Evolutionary conservation across 1,139 yeast species (phyloP), one percentile per base, ranked within the genome.

Genomic region (Zygotorulaspora mrakii): DNA sequence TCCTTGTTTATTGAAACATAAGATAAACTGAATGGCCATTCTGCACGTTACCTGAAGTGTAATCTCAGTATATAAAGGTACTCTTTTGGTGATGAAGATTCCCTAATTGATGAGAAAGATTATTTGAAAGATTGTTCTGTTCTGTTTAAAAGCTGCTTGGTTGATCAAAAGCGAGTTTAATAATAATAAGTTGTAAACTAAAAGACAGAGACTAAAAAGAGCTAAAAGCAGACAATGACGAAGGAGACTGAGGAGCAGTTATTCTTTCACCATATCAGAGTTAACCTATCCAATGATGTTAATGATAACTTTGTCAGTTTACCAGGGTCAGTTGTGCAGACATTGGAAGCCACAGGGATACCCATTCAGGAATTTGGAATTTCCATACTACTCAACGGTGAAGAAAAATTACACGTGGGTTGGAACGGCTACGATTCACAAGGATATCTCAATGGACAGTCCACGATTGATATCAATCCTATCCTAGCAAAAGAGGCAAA

Each of bases 1-100:
- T n/a, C 98, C 97, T 64, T 88, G 96, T 47, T 95, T 74, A 61
- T 89, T 91, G 58, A 89, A 79, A 35, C 91, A 82, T 33, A 89
- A 64, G 35, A 89, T 70, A 63, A 79, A 89, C 53, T 86, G 89
- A 25, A 86, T 73, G 11, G 85, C 74, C 95, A 86, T 21, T n/a
- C n/a, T n/a, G n/a, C n/a, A n/a, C n/a, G n/a, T n/a, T n/a, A n/a
- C n/a, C n/a, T n/a, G n/a, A n/a, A n/a, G n/a, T n/a, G n/a, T n/a
- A n/a, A n/a, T n/a, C n/a, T n/a, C n/a, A n/a, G n/a, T n/a, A n/a
- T n/a, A n/a, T n/a, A n/a, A n/a, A n/a, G n/a, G n/a, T n/a, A n/a
- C n/a, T n/a, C n/a, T n/a, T n/a, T n/a, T n/a, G n/a, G n/a, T n/a
- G n/a, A n/a, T n/a, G n/a, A n/a, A n/a, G n/a, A n/a, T n/a, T n/a